Conservation (phyloP, 495 filamentous ascomycete species). For the Choiromyces venosus region DNA sequence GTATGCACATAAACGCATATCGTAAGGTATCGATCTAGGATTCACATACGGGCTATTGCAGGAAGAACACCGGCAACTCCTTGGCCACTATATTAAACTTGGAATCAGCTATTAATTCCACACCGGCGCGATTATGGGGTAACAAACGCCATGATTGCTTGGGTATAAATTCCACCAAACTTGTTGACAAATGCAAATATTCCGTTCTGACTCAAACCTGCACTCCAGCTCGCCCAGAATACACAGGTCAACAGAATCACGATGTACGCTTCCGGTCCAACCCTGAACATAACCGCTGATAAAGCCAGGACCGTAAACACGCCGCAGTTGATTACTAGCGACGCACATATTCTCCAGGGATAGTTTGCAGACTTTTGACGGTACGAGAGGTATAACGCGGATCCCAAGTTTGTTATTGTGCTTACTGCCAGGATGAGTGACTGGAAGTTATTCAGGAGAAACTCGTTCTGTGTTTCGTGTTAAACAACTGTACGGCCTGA, state of each 20-base stretch:
- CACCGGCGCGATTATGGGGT: neutral
- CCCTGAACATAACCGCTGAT: conserved; percentile 64
- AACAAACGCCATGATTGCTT: conserved; percentile 78
- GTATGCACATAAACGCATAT: neutral
- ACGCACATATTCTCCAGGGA: conserved; percentile 68
- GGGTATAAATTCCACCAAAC: conserved; percentile 83
- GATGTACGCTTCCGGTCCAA: conserved; percentile 62
- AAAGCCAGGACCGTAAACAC: conserved; percentile 71
- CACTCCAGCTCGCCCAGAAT: conserved; percentile 65
- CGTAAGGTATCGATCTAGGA: neutral
- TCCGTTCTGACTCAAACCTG: conserved; percentile 87
- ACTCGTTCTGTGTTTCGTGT: conserved; percentile 46
- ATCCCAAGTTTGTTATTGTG: conserved; percentile 69
- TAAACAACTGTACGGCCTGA: neutral
- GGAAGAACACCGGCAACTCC: conserved; percentile 88
- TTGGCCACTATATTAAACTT: conserved; percentile 54
- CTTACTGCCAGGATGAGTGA: conserved; percentile 81
- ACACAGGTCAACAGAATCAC: conserved; percentile 78
- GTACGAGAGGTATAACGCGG: conserved; percentile 67
- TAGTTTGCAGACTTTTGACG: conserved; percentile 76
- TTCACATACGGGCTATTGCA: conserved; percentile 57
- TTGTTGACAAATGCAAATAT: conserved; percentile 85
- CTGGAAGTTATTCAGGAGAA: conserved; percentile 75
- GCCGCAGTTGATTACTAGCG: conserved; percentile 65
- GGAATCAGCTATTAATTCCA: conserved; percentile 6